Base-by-base conservation (phyloP, 2,329 filamentous ascomycete genomes). In the Aspergillus tamarii region DNA sequence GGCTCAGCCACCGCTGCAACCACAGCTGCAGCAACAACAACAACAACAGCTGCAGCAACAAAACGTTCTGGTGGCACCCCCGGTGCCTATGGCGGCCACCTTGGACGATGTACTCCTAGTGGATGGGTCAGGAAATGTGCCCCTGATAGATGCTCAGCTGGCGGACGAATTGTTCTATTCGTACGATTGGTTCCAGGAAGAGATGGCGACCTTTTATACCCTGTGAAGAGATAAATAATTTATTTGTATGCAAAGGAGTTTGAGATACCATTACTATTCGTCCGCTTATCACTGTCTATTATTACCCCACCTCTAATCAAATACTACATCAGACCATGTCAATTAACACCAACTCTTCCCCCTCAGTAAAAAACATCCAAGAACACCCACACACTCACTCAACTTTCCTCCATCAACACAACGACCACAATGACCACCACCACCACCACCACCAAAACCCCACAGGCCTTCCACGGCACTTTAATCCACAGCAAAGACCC, bases 171-270 rank as follows among this genome's bases (percentile, higher is more conserved):
- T 78, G 55, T 76, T 73, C 30, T 77, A 77, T 62, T 77, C 75
- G 2, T 77, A 78, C 60, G 76, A 77, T 65, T 78, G 75, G 75
- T 78, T 78, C 43, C 76, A 78, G 62, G 74, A 77, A 67, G 76
- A 78, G 62, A 76, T 78, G 74, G 75, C 76, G 48, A 76, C 70
- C 32, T 77, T 74, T 67, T 78, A 78, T 75, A 77, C 75, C 69
- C 70, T 77, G 63, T 77, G 63, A 70, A 57, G 32, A 61, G 59
- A 54, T 69, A 66, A 1, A 26, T 48, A 26, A 26, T 48, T 28
- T 41, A 41, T 19, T n/a, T 8, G 39, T 19, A n/a, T n/a, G 16
- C 39, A 41, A 41, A n/a, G 7, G 8, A 41, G 39, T 41, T 41
- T 14, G 39, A 41, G 39, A 41, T 41, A n/a, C 19, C 39, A 41